Conservation (phyloP, 148 eudicot species). For the Spergularia marina region DNA sequence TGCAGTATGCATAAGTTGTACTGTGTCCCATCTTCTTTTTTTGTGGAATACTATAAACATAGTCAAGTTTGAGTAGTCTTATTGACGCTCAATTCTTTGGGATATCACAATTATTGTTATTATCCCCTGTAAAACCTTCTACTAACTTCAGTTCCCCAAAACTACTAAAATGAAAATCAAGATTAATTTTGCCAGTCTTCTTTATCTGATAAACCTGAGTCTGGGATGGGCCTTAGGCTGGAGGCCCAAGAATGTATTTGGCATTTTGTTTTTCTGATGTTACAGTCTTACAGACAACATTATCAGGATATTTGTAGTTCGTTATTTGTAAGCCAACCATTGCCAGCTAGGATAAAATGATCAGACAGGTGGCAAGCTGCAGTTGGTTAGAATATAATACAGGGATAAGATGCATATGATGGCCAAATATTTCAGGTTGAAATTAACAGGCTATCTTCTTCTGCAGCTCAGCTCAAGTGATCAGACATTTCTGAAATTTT, state of each 20-base stretch:
- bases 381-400: constrained; percentile 18
- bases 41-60: background rate
- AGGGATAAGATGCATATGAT: constrained; percentile 23
- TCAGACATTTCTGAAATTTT: background rate
- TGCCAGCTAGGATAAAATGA: constrained; percentile 6
- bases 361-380: constrained; percentile 21
- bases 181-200: background rate
- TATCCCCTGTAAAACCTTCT: background rate
- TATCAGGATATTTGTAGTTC: background rate
- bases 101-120: background rate
- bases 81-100: constrained; percentile 5
- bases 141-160: background rate
- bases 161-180: background rate
- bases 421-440: constrained; percentile 19
- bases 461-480: background rate
- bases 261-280: background rate
- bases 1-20: constrained; percentile 52
- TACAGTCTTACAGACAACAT: background rate
- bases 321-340: constrained; percentile 19
- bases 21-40: background rate
- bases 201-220: too few relatives aligned
- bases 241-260: background rate
- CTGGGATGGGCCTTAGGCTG: too few relatives aligned
- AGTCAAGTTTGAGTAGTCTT: background rate
- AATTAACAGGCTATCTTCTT: constrained; percentile 2